Evolutionary conservation across 768 basidiomycete genomes (phyloP).

Genomic region (Dioszegia aurantiaca): DNA sequence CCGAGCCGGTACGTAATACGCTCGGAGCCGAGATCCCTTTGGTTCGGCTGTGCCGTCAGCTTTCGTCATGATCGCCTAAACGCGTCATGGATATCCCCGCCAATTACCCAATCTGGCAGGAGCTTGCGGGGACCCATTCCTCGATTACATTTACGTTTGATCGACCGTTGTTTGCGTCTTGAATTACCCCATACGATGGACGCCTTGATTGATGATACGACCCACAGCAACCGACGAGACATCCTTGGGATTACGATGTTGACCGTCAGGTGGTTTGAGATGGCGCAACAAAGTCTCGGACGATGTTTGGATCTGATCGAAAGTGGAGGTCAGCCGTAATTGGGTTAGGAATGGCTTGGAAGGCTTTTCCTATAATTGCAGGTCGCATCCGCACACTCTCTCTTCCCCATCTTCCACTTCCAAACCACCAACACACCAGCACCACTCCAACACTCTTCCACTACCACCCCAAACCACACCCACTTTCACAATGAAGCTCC

Average conservation of each 20-base stretch:
- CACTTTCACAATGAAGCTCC: constrained; percentile 25
- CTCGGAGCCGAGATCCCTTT: too few relatives aligned
- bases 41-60: too few relatives aligned
- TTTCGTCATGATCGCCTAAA: too few relatives aligned
- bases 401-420: constrained; percentile 2
- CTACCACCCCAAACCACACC: background rate
- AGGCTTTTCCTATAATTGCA: background rate
- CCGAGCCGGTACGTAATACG: too few relatives aligned
- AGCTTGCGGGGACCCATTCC: too few relatives aligned
- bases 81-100: too few relatives aligned
- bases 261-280: too few relatives aligned
- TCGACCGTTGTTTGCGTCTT: too few relatives aligned
- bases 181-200: too few relatives aligned
- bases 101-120: too few relatives aligned
- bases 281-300: background rate
- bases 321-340: background rate
- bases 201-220: background rate
- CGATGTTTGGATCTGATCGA: background rate
- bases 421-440: background rate
- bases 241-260: background rate
- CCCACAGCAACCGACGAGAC: background rate
- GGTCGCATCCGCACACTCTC: background rate
- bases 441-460: constrained; percentile 2
- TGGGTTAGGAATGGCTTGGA: background rate
- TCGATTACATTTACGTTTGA: too few relatives aligned